Conservation (phyloP, 192 early-diverging fungal genomes). For the Geranomyces variabilis region DNA sequence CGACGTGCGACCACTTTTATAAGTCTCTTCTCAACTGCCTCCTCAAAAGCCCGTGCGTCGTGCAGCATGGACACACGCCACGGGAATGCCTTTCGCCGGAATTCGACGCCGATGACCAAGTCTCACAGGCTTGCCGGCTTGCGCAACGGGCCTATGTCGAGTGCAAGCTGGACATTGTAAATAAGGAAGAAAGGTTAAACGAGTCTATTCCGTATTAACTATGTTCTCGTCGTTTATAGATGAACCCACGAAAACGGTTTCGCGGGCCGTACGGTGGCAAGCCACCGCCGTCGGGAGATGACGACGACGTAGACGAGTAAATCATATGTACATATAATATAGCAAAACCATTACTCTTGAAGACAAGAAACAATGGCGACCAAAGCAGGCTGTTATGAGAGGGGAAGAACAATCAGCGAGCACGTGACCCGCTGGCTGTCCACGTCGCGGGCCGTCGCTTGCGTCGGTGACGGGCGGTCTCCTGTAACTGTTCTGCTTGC, state of each 20-base stretch:
- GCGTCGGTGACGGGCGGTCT: too few species aligned
- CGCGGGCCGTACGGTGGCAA: conserved; percentile 30
- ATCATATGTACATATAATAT: too few species aligned
- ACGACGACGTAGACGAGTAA: conserved; percentile 14
- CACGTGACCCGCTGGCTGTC: too few species aligned
- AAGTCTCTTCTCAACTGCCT: conserved; percentile 27
- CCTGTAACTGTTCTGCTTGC: too few species aligned
- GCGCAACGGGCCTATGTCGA: conserved; percentile 29
- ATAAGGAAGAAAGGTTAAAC: too few species aligned
- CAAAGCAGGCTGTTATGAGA: too few species aligned
- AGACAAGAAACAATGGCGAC: too few species aligned
- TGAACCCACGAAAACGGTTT: conserved; percentile 34
- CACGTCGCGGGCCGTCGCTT: too few species aligned
- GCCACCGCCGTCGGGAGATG: conserved; percentile 16
- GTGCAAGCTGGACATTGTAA: conserved; percentile 30
- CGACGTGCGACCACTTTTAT: conserved; percentile 33
- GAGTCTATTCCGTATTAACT: not conserved
- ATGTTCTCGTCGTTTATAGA: conserved; percentile 6
- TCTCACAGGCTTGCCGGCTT: conserved; percentile 23
- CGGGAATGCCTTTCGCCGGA: conserved; percentile 19
- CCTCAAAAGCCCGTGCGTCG: conserved; percentile 26
- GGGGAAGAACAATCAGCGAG: too few species aligned
- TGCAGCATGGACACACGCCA: conserved; percentile 22
- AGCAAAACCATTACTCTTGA: too few species aligned
- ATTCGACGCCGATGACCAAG: conserved; percentile 21